Base-by-base conservation (phyloP, 2,329 filamentous ascomycete genomes). In the Fusarium nelsonii region DNA sequence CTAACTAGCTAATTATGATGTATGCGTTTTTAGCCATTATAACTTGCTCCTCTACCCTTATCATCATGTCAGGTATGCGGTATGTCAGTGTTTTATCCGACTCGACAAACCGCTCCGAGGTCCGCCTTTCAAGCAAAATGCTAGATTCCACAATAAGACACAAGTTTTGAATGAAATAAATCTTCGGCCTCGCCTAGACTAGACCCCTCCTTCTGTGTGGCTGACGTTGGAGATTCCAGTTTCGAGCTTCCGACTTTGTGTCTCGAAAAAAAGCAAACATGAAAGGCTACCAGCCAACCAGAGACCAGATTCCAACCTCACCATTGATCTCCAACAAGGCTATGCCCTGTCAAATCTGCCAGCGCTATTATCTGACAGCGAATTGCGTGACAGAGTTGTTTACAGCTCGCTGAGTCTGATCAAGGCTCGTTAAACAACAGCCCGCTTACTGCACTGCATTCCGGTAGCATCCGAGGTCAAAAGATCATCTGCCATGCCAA, bases 221-320 rank as follows among this genome's bases (percentile, higher is more conserved):
- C 59, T 63, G 45, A 14, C 57, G 63, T 59, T 70, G 63, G 60
- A 70, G 59, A 74, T 69, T 60, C 52, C 61, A 65, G 57, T 57
- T 69, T 60, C 52, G 57, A 68, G 60, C 59, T 70, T 52, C 61
- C 48, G 52, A 61, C 49, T 30, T 67, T 58, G 48, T 72, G 58
- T 70, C 49, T 63, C 40, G 23, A 65, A 74, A 36, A 36, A 73
- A 74, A 74, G 70, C 69, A 73, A 74, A 65, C 63, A 74, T 65
- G 57, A 50, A 57, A 51, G 55, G 36, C 57, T 43, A 18, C 46
- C 53, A 50, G 58, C 69, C 69, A 73, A 73, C 55, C 66, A 68
- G 48, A 52, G n/a, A 44, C 12, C 59, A 51, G 58, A 37, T 53
- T 43, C 39, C 56, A 51, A 72, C 65, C 55, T 61, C 44, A 43